Evolutionary conservation across 441 rosid genomes (phyloP), one percentile per base, ranked within the genome.

Genomic region (Melastoma candidum): DNA sequence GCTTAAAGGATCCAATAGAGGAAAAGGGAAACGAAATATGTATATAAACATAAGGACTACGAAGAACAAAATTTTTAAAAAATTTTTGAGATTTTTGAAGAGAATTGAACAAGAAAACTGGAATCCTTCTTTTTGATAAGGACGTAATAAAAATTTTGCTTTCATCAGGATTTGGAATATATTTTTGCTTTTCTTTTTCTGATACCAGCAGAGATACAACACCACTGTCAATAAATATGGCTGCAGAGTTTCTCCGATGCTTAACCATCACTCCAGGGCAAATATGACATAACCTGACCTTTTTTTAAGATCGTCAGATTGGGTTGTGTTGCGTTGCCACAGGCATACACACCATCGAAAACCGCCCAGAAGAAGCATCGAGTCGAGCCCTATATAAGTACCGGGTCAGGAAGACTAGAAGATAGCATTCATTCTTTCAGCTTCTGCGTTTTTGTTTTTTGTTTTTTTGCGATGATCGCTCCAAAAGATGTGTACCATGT

Each of bases 401-500:
- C 67, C 54, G 70, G 53, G 7, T 32, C 8, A 32, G 8, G 8
- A 32, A 8, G 41, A 2, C 8, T 6, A 32, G 41, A 32, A 32
- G 41, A 32, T 32, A 32, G 41, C 26, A 54, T 29, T 47, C 14
- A 27, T 7, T 52, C 51, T 46, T 43, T 54, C 43, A 44, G 41
- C 41, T 32, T 32, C 8, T 32, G 41, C 8, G 41, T 32, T 32
- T 8, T 25, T 22, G 26, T 12, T 22, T 36, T 5, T 26, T 46
- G 22, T 17, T 9, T 29, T 6, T 26, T 7, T 11, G 43, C 53
- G 57, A 83, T 84, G 95, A 85, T 92, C 54, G 69, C 96, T 29
- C 51, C 66, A 53, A 47, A 48, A 50, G 89, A 88, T 77, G 68
- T 78, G 39, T 85, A 80, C 67, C 87, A 87, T 76, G 94, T 85